Evolutionary conservation across 306 rosid species (phyloP).

Genomic region (Rubus idaeus): DNA sequence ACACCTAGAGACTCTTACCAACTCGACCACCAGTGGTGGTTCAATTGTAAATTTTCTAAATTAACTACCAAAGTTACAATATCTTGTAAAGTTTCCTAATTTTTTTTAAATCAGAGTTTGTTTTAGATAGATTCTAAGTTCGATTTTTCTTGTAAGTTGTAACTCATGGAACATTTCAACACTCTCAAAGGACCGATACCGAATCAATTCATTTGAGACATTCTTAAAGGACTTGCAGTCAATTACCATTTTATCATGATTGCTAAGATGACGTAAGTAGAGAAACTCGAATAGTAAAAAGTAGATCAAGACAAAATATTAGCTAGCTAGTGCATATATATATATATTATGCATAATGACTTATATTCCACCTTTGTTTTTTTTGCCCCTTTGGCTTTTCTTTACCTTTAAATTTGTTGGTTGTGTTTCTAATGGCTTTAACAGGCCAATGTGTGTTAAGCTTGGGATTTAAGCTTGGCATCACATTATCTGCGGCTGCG

Average conservation of each 20-base stretch:
- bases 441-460: slow-evolving; percentile 35
- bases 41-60: too few species aligned
- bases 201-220: not conserved
- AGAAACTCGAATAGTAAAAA: not conserved
- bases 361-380: slow-evolving; percentile 29
- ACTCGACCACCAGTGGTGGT: too few species aligned
- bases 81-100: too few species aligned
- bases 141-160: not conserved
- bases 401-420: slow-evolving; percentile 14
- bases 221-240: not conserved
- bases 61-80: too few species aligned
- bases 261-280: not conserved
- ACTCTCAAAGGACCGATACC: not conserved
- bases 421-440: slow-evolving; percentile 33
- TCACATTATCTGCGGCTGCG: slow-evolving; percentile 22
- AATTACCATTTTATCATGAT: not conserved
- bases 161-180: not conserved
- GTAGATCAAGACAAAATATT: slow-evolving; percentile 26
- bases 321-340: slow-evolving; percentile 13
- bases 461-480: slow-evolving; percentile 55
- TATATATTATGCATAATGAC: slow-evolving; percentile 20
- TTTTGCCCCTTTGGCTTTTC: slow-evolving; percentile 22
- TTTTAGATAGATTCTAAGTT: not conserved
- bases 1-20: too few species aligned
- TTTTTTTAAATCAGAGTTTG: too few species aligned